These are phyloP conservation scores for Candida silvatica DNA, from an alignment of 805 yeast genomes.

Conservation along the genomic window DNA sequence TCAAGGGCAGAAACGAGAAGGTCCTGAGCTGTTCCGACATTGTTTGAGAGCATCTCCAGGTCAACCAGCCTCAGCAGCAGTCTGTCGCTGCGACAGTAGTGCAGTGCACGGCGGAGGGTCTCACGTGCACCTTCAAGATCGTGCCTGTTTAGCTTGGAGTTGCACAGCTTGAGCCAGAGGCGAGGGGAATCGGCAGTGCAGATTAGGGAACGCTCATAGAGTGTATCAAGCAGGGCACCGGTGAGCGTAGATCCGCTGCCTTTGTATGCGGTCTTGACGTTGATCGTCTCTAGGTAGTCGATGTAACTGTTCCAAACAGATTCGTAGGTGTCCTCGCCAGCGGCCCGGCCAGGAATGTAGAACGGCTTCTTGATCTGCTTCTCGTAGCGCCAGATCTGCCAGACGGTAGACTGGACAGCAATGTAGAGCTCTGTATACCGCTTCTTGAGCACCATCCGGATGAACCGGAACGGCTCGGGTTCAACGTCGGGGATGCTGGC, in stretches of 20 bases:
- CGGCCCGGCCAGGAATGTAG: constrained; percentile 26
- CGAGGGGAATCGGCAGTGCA: constrained; percentile 34
- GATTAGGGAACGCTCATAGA: constrained; percentile 41
- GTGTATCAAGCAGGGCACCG: constrained; percentile 20
- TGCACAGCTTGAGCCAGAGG: constrained; percentile 43
- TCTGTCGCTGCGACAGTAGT: constrained; percentile 16
- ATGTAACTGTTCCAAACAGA: constrained; percentile 62
- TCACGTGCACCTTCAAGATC: constrained; percentile 29
- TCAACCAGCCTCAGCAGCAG: constrained; percentile 35
- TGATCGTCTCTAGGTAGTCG: constrained; percentile 37
- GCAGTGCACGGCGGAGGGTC: constrained; percentile 29
- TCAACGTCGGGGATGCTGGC: background rate
- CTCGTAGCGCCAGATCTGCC: constrained; percentile 43
- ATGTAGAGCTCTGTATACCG: constrained; percentile 43
- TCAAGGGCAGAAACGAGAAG: constrained; percentile 17
- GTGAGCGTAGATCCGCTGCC: constrained; percentile 15
- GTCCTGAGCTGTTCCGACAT: constrained; percentile 30
- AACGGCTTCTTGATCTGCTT: constrained; percentile 29
- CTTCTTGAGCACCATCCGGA: constrained; percentile 33
- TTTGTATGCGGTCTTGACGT: constrained; percentile 13
- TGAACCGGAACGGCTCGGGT: constrained; percentile 15
- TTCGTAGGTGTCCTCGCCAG: constrained; percentile 30
- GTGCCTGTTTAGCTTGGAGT: constrained; percentile 28
- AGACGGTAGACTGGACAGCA: constrained; percentile 44
- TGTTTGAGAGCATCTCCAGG: constrained; percentile 30